Base-by-base conservation (phyloP, 2,329 filamentous ascomycete species). In the Epichloe hybrida region DNA sequence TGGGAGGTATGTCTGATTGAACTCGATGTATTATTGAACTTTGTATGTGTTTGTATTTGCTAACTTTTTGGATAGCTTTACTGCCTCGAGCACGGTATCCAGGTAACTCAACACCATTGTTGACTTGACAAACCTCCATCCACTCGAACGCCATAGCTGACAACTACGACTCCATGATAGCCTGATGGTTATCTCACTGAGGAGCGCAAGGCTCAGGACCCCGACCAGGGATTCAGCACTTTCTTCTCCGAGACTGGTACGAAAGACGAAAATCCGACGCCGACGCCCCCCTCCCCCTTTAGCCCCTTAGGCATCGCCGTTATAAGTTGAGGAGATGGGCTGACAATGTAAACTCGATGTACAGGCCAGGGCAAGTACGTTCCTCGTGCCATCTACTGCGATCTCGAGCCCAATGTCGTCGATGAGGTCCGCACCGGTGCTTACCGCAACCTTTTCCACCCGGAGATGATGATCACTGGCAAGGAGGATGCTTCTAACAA, bases 401-500 rank as follows among this genome's bases (percentile, higher is more conserved):
- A 98, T 86, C 87, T 98, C 69, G 93, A 98, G 80, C 93, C 93
- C 77, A 97, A 97, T 68, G 93, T 97, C 66, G 84, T 98, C 77
- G 93, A 98, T 68, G 93, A 97, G 78, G 93, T 97, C 75, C 90
- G 93, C 76, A 97, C 90, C 64, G 93, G 93, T 68, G 73, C 88
- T 69, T 98, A 97, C 83, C 87, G 91, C 66, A 86, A 81, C 68
- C 85, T 98, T 59, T 97, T 97, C 83, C 93, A 97, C 79, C 93
- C 93, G 54, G 93, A 97, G 76, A 86, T 94, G 76, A 95, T 98
- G 91, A 96, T 98, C 74, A 95, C 88, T 59, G 93, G 93, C 75
- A 97, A 97, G 84, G 93, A 97, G 81, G 93, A 97, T 83, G 93
- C 93, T 61, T 96, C 91, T 62, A 98, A 98, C 86, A 98, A 98